A percentile compares a stretch with the other conserved stretches of the same genome.
Conservation (phyloP, 805 yeast genomes). For the Barnettozyma populi region DNA sequence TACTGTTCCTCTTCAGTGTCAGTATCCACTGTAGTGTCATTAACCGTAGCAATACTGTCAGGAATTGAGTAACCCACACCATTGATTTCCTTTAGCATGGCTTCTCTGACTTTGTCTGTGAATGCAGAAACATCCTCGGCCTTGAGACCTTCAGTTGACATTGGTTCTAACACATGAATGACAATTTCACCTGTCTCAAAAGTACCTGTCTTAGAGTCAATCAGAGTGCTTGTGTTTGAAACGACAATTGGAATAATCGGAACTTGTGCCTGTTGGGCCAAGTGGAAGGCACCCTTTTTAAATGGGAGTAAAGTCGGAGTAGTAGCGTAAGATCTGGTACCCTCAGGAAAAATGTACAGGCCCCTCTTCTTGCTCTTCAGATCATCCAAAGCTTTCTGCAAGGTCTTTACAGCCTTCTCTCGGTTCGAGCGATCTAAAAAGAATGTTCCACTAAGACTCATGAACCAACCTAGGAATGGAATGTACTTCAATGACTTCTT, state of each 20-base stretch:
- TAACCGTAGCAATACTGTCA: constrained; percentile 16
- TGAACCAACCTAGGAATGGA: constrained; percentile 96
- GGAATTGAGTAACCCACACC: constrained; percentile 34
- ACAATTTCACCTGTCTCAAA: constrained; percentile 74
- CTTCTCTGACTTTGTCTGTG: constrained; percentile 46
- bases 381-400: constrained; percentile 60
- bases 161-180: constrained; percentile 77
- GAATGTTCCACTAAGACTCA: constrained; percentile 85
- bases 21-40: constrained; percentile 1
- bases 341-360: constrained; percentile 93
- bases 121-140: constrained; percentile 66
- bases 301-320: constrained; percentile 74
- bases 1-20: constrained; percentile 18
- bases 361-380: constrained; percentile 64
- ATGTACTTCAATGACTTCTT: constrained; percentile 76
- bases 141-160: constrained; percentile 62
- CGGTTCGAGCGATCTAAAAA: constrained; percentile 81
- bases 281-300: constrained; percentile 97
- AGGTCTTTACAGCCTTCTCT: constrained; percentile 67
- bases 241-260: constrained; percentile 89
- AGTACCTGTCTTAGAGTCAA: constrained; percentile 53
- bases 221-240: constrained; percentile 73
- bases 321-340: constrained; percentile 80
- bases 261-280: constrained; percentile 87
- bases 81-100: constrained; percentile 44